A percentile compares a stretch with the other conserved stretches of the same genome.
These are phyloP conservation scores for Didymella exigua DNA, from an alignment of 2,329 filamentous ascomycete genomes.

Conservation along the genomic window DNA sequence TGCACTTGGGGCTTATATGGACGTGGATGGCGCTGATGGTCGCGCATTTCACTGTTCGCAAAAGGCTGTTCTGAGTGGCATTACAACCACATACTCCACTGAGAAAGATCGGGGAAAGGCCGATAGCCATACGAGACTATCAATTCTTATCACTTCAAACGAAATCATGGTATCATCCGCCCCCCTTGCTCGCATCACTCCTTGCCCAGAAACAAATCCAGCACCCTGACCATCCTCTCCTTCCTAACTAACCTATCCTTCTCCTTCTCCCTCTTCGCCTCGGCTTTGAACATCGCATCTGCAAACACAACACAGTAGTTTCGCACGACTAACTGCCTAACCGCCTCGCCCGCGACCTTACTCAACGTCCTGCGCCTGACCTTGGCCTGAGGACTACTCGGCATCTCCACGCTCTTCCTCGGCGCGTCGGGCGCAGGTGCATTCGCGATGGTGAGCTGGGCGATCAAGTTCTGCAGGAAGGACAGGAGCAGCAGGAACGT, in stretches of 20 bases:
- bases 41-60: no score
- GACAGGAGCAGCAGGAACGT: conserved; percentile 86
- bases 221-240: conserved; percentile 67
- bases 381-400: conserved; percentile 43
- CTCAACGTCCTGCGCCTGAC: conserved; percentile 48
- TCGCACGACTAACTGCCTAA: conserved; percentile 64
- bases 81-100: no score
- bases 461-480: conserved; percentile 68
- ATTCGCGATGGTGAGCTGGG: conserved; percentile 55
- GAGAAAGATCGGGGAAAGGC: no score
- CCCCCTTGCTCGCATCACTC: not conserved
- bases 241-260: conserved; percentile 66
- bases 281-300: conserved; percentile 63
- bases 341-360: conserved; percentile 58
- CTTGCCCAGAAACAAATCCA: conserved; percentile 71
- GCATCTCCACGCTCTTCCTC: conserved; percentile 35
- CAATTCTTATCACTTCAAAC: no score
- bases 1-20: no score
- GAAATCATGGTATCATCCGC: not conserved
- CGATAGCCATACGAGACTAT: no score
- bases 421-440: conserved; percentile 29
- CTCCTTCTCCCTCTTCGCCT: conserved; percentile 49
- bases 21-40: no score
- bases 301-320: conserved; percentile 71
- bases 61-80: no score